phyloP scores from a whole-genome alignment of 352 stramenopile genomes.

The Thalassiosira mediterranea region DNA sequence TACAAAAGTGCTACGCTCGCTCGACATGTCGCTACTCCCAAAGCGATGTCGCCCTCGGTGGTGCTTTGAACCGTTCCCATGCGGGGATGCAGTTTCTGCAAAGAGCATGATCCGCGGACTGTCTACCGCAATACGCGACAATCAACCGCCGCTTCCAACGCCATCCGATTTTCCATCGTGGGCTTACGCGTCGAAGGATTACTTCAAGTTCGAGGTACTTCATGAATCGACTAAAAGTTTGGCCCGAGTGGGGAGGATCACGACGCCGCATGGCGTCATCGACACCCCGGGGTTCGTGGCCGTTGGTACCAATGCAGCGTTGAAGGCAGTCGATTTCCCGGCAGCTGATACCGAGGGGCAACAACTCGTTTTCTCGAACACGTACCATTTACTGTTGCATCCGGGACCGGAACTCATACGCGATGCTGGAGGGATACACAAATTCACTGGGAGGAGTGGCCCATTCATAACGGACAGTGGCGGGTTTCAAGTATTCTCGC shows the following conservation, averaged over 20 bases:
- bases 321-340: conserved; percentile 81
- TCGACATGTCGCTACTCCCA: too few relatives aligned
- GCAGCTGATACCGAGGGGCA: conserved; percentile 73
- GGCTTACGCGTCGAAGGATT: conserved; percentile 66
- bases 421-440: conserved; percentile 87
- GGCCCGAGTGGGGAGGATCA: conserved; percentile 84
- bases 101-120: too few relatives aligned
- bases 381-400: conserved; percentile 89
- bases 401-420: conserved; percentile 85
- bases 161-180: conserved; percentile 73
- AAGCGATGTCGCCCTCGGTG: too few relatives aligned
- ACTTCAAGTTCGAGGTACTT: conserved; percentile 85
- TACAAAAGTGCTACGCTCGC: too few relatives aligned
- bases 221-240: conserved; percentile 82
- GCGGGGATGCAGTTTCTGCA: too few relatives aligned
- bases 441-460: conserved; percentile 81
- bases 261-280: conserved; percentile 86
- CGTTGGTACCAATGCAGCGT: conserved; percentile 85
- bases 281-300: conserved; percentile 87
- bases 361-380: conserved; percentile 88
- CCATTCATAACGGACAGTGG: conserved; percentile 90
- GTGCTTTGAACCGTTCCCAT: too few relatives aligned
- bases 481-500: conserved; percentile 83
- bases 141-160: too few relatives aligned
- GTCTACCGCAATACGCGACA: too few relatives aligned